These are phyloP conservation scores for Exophiala alcalophila DNA, from an alignment of 2,329 filamentous ascomycete species.

Conservation along the genomic window DNA sequence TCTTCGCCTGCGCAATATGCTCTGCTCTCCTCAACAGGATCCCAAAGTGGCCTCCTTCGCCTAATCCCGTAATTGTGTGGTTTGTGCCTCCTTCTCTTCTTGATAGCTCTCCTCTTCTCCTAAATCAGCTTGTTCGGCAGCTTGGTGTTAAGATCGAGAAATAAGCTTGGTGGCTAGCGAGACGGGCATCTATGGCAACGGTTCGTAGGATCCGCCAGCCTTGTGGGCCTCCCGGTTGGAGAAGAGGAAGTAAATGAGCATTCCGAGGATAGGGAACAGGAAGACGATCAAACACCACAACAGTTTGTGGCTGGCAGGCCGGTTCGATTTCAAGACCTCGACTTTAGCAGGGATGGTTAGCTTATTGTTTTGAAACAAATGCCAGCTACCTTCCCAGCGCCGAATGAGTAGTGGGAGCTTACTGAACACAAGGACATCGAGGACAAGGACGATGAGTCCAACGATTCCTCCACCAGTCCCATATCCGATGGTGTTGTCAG, in stretches of 20 bases:
- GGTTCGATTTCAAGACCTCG: constrained; percentile 24
- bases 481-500: constrained; percentile 16
- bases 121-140: no score
- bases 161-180: no score
- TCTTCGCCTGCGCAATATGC: no score
- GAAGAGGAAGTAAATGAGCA: constrained; percentile 26
- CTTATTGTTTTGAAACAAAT: neutral
- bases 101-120: no score
- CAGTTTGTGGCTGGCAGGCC: constrained; percentile 20
- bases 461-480: constrained; percentile 24
- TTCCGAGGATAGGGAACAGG: constrained; percentile 25
- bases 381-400: no score
- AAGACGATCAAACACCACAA: constrained; percentile 22
- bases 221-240: constrained; percentile 23
- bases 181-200: constrained; percentile 12
- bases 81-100: no score
- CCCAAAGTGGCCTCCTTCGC: no score
- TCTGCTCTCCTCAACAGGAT: no score
- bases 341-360: constrained; percentile 11
- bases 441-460: constrained; percentile 22
- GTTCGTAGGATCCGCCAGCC: constrained; percentile 19
- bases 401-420: constrained; percentile 6
- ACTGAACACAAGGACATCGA: constrained; percentile 25
- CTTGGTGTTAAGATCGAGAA: no score
- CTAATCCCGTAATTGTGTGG: no score